These are phyloP conservation scores for Aspergillaceae sp. DNA, from an alignment of 2,329 filamentous ascomycete species.

Conservation along the genomic window DNA sequence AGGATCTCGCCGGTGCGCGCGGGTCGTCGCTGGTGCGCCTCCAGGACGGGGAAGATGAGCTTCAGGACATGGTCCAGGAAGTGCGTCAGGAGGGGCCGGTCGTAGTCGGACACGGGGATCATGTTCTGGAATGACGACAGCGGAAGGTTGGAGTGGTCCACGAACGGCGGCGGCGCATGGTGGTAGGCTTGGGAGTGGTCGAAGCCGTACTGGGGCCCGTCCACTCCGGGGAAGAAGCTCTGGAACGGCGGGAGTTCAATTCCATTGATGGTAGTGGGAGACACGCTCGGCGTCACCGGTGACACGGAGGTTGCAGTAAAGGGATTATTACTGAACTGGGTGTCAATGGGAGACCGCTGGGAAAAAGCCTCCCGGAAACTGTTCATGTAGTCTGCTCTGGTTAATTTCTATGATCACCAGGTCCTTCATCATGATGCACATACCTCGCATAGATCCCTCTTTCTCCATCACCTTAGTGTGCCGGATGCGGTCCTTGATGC, in stretches of 20 bases:
- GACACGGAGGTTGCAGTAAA: no score
- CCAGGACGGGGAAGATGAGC: constrained; percentile 81
- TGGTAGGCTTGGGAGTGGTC: not conserved
- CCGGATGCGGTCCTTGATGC: constrained; percentile 95
- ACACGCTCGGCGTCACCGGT: not conserved
- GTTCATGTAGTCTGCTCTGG: constrained; percentile 7
- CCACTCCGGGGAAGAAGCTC: not conserved
- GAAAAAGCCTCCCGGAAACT: not conserved
- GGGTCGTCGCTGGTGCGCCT: constrained; percentile 76
- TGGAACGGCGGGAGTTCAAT: not conserved
- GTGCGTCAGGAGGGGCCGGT: constrained; percentile 77
- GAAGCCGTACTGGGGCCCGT: not conserved
- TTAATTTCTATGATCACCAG: no score
- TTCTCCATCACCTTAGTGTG: constrained; percentile 88
- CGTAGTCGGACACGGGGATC: constrained; percentile 61
- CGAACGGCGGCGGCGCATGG: not conserved
- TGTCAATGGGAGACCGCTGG: not conserved
- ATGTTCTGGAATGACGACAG: not conserved
- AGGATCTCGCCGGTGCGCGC: constrained; percentile 73
- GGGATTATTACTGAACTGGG: not conserved
- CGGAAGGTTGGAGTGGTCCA: not conserved
- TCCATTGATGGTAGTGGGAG: not conserved
- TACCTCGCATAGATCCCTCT: constrained; percentile 45
- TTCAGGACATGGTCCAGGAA: constrained; percentile 81
- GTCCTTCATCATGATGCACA: no score